Percentiles rank a stretch among this genome's conserved stretches.
Evolutionary conservation across 148 eudicot species (phyloP).

Genomic region (Camellia granthamiana): DNA sequence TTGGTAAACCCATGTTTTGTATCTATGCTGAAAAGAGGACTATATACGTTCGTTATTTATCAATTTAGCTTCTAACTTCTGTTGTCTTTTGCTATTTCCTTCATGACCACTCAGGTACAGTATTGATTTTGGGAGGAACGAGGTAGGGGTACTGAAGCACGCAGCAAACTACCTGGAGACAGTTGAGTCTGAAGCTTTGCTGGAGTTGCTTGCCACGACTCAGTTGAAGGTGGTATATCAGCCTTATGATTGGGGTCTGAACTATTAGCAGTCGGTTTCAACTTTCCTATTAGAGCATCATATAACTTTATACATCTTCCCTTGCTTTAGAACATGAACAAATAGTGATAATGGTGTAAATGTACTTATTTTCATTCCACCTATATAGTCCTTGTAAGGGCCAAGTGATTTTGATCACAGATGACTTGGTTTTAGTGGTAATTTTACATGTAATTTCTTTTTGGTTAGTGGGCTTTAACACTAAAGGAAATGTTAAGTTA

Average conservation of each 20-base stretch:
- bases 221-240: conserved; percentile 47
- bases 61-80: conserved; percentile 4
- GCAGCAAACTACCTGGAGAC: conserved; percentile 49
- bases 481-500: background rate
- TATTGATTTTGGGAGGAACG: conserved; percentile 49
- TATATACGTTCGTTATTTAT: background rate
- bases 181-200: conserved; percentile 27
- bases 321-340: background rate
- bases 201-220: conserved; percentile 41
- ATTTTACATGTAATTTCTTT: background rate
- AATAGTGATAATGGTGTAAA: background rate
- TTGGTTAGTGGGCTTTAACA: background rate
- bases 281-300: background rate
- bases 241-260: conserved; percentile 49
- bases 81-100: background rate
- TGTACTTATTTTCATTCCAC: background rate
- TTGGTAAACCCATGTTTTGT: background rate
- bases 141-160: conserved; percentile 48
- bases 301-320: conserved; percentile 11
- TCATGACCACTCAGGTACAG: conserved; percentile 36
- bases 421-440: background rate
- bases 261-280: conserved; percentile 22
- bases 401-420: background rate
- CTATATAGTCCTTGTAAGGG: background rate
- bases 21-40: background rate